Evolutionary conservation across 352 stramenopile species (phyloP).

Genomic region (Phytophthora ohioensis): DNA sequence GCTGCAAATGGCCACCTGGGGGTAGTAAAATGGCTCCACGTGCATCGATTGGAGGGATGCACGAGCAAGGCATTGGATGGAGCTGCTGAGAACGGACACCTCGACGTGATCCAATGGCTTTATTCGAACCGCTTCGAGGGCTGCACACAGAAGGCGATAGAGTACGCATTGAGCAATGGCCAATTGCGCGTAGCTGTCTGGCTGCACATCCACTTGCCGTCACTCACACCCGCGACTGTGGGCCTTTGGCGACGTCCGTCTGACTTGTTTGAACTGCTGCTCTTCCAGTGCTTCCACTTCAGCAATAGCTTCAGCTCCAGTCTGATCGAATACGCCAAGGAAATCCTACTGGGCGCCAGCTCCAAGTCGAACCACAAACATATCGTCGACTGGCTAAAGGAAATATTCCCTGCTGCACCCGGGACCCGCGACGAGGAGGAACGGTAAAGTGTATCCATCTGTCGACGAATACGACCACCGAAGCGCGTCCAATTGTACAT

Average conservation of each 20-base stretch:
- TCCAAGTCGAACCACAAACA: slow-evolving; percentile 29
- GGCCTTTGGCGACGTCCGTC: slow-evolving; percentile 9
- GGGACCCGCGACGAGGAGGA: background rate
- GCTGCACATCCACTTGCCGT: slow-evolving; percentile 3
- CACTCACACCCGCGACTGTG: background rate
- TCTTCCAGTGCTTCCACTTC: slow-evolving; percentile 28
- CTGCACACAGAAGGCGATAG: slow-evolving; percentile 25
- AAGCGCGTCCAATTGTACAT: background rate
- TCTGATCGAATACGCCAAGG: slow-evolving; percentile 1
- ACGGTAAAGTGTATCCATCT: slow-evolving; percentile 14
- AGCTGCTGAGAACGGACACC: slow-evolving; percentile 26
- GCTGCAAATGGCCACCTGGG: slow-evolving; percentile 29
- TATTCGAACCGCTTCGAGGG: slow-evolving; percentile 12
- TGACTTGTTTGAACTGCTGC: slow-evolving; percentile 15
- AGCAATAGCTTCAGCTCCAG: background rate
- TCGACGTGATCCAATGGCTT: slow-evolving; percentile 25
- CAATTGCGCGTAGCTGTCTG: slow-evolving; percentile 17
- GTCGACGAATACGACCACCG: slow-evolving; percentile 7
- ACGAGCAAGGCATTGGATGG: slow-evolving; percentile 23
- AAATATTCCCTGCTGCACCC: slow-evolving; percentile 1
- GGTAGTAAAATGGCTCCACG: slow-evolving; percentile 18
- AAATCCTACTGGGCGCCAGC: slow-evolving; percentile 12
- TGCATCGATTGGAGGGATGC: slow-evolving; percentile 12
- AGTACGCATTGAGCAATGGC: slow-evolving; percentile 19
- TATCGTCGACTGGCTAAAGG: slow-evolving; percentile 12